Percentiles rank a stretch among this genome's conserved stretches.
phyloP scores from a whole-genome alignment of 257 asterid genomes.

The Solanum chmielewskii region DNA sequence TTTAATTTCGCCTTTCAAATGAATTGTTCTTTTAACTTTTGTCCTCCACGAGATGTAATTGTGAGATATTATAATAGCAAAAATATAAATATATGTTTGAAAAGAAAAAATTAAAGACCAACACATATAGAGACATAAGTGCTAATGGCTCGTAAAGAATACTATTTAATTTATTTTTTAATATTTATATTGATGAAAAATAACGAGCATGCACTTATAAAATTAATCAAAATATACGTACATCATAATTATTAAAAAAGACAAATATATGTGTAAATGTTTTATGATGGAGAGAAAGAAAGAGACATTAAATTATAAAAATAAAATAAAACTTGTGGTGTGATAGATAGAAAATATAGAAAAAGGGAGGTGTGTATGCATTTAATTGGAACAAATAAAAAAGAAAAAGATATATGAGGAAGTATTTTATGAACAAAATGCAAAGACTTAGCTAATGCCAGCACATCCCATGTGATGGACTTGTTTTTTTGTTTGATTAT shows the following conservation, averaged over 20 bases:
- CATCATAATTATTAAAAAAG: background rate
- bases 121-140: too few relatives aligned
- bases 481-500: background rate
- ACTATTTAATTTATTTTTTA: background rate
- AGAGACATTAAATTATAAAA: background rate
- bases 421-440: background rate
- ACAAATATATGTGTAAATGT: background rate
- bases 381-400: conserved; percentile 25
- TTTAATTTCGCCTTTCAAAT: background rate
- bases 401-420: conserved; percentile 16
- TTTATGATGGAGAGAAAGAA: background rate
- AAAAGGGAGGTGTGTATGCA: conserved; percentile 16
- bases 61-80: background rate
- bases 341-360: background rate
- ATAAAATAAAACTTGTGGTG: background rate
- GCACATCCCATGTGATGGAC: conserved; percentile 36
- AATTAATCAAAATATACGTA: background rate
- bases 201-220: accelerated
- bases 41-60: background rate
- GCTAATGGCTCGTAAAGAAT: too few relatives aligned
- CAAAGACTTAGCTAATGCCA: conserved; percentile 12
- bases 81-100: background rate
- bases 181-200: too few relatives aligned
- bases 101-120: too few relatives aligned
- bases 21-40: background rate